Evolutionary conservation across 805 yeast species (phyloP), one percentile per base, ranked within the genome.

Genomic region (Saccharomycopsis guyanensis): DNA sequence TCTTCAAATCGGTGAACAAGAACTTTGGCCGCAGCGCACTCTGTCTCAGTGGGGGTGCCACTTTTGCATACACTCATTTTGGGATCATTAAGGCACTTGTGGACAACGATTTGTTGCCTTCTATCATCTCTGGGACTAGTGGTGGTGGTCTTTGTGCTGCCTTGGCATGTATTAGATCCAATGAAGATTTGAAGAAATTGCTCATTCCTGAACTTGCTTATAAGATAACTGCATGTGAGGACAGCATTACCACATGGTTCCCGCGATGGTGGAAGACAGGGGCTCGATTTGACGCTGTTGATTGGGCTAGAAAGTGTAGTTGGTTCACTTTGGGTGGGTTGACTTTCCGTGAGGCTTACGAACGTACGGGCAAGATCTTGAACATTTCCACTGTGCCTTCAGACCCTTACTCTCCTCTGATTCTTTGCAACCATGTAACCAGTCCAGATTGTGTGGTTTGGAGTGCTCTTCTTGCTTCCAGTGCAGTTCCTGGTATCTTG

Each of bases 81-180:
- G 94, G 94, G 2, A 75, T 84, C 2, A 71, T 83, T 23, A 80
- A 79, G 52, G 89, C 88, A 0, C 61, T 85, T 34, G 62, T 83
- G 3, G 88, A 85, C 49, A 73, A 74, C 47, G 82, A 80, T 58
- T 62, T 75, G 42, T 63, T 84, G 42, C 94, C 94, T 1, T 68
- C 69, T 3, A 80, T 84, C 32, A 67, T 85, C 6, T 75, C 85
- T 31, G 94, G 94, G 1, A 84, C 93, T 0, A 78, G 86, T 0
- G 91, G 93, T 1, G 94, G 94, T 13, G 91, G 88, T 1, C 63
- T 82, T 10, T 76, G 83, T 12, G 89, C 93, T 0, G 85, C 88
- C 0, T 60, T 84, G 34, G 76, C 82, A 0, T 73, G 87, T 43
- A 77, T 86, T 0, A 65, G 89, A 45, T 79, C 86, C 0, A 73